These are phyloP conservation scores for Fomitopsis pulvina DNA, from an alignment of 768 basidiomycete genomes.

Conservation along the genomic window DNA sequence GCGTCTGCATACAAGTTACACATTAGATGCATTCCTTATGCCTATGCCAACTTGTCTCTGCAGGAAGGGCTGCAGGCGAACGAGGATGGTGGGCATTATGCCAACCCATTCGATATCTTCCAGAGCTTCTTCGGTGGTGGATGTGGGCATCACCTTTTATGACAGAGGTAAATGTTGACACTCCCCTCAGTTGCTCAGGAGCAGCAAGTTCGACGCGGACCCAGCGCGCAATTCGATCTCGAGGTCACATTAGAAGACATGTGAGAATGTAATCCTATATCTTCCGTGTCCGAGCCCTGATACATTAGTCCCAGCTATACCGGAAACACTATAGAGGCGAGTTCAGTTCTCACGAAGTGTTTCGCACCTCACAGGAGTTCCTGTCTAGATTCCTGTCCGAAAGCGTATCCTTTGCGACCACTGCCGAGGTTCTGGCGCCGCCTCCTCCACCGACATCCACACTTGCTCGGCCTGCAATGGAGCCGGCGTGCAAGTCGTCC, in stretches of 20 bases:
- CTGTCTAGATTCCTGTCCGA: constrained; percentile 77
- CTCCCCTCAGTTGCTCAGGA: constrained; percentile 32
- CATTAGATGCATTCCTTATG: too few species aligned
- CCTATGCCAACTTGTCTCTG: background rate
- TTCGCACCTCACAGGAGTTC: background rate
- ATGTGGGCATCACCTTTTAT: constrained; percentile 37
- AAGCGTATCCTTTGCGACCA: constrained; percentile 94
- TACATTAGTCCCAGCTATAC: constrained; percentile 48
- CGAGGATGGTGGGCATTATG: constrained; percentile 73
- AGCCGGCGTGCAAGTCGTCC: constrained; percentile 74
- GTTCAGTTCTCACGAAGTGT: constrained; percentile 12
- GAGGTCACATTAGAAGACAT: constrained; percentile 86
- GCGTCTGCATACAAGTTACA: constrained; percentile 8
- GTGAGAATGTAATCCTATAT: constrained; percentile 30
- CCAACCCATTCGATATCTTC: constrained; percentile 94
- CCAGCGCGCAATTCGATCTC: constrained; percentile 71
- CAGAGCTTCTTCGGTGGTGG: constrained; percentile 86
- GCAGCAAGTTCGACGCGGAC: constrained; percentile 69
- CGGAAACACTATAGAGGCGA: constrained; percentile 78
- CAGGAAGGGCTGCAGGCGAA: constrained; percentile 90
- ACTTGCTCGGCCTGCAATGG: constrained; percentile 83
- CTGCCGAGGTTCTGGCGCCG: constrained; percentile 93
- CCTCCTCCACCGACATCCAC: constrained; percentile 82
- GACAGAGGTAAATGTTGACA: background rate
- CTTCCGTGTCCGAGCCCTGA: constrained; percentile 7